Base-by-base conservation (phyloP, 768 basidiomycete species). In the Lentinula lateritia region DNA sequence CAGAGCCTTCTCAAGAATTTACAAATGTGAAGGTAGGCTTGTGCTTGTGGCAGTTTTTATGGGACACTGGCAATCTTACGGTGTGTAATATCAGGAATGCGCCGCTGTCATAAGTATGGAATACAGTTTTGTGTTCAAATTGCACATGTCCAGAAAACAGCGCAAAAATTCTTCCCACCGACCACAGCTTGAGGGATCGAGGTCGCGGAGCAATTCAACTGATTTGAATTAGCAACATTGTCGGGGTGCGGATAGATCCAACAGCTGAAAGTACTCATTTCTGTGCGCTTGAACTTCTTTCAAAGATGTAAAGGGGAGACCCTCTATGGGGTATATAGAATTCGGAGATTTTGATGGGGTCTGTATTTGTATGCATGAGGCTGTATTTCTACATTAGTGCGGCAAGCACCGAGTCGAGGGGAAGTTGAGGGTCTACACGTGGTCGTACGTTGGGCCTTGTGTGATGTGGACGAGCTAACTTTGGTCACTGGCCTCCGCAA, bases 391-490 rank as follows among this genome's bases (percentile, higher is more conserved):
- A 39, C 38, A 39, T 39, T 12, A 48, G 9, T 52, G 50, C 50
- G 50, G 50, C 50, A 52, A 52, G 50, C 50, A 32, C 50, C 46
- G 46, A 20, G 46, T 48, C 46, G 46, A 18, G 45, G 46, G 46
- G 36, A 36, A 54, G 38, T 38, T 12, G 18, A 54, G 34, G 38
- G 36, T 54, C 35, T 41, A 54, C 53, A 54, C 53, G 53, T 54
- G 53, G 35, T 20, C 35, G 53, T 39, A 54, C 18, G 35, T 54
- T 20, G 28, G 15, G 16, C 35, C 50, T 52, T 34, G 50, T 48
- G 50, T 54, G 53, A 54, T 39, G 53, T 54, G 36, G 53, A 54
- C 35, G 38, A 41, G 53, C 53, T 52, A 52, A 52, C 50, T 39
- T 39, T 54, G 53, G 20, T 10, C 34, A 41, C 18, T 54, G 15